Evolutionary conservation across 179 eudicot genomes (phyloP), one percentile per base, ranked within the genome.

Genomic region (Vitellaria paradoxa): DNA sequence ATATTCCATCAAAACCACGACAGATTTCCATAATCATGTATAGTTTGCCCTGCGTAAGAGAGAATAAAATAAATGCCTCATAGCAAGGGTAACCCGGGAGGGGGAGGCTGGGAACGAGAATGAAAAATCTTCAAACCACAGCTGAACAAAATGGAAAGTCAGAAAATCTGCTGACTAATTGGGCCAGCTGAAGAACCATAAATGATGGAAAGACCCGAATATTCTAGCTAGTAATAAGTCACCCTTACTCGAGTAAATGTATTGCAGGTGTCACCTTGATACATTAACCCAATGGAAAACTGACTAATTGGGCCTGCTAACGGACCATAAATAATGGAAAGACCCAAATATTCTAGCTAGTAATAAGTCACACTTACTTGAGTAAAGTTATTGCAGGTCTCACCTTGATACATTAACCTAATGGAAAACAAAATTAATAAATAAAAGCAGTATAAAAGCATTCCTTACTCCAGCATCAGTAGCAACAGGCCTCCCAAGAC

Each of bases 11-110:
- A 85, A 93, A 93, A 73, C 79, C 85, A 55, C 98, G 94, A 68
- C 93, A 93, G 26, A 93, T 93, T 85, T 93, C 98, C 98, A 93
- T 91, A 62, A 85, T 88, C 94, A 87, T 90, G 85, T 91, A 91
- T 81, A 93, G 76, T 80, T 93, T 93, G 63, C 98, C 98, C 98
- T 93, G 88, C 74, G 78, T 52, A 2, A 24, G 8, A 46, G 24
- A 42, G 70, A 13, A 21, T 21, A 18, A 49, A 23, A 6, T 17
- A 67, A 56, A 21, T 24, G 46, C 47, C 30, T 46, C 30, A 62
- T 59, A 50, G 42, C 59, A 49, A 21, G 60, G 4, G 55, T 21
- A 45, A 18, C 52, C 24, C 42, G 2, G 37, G 37, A 30, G 1
- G 37, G 37, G 37, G 37, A 30, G 37, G 1, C 37, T 30, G 18